phyloP scores from a whole-genome alignment of 345 rosid species.

The Salix dunnii region DNA sequence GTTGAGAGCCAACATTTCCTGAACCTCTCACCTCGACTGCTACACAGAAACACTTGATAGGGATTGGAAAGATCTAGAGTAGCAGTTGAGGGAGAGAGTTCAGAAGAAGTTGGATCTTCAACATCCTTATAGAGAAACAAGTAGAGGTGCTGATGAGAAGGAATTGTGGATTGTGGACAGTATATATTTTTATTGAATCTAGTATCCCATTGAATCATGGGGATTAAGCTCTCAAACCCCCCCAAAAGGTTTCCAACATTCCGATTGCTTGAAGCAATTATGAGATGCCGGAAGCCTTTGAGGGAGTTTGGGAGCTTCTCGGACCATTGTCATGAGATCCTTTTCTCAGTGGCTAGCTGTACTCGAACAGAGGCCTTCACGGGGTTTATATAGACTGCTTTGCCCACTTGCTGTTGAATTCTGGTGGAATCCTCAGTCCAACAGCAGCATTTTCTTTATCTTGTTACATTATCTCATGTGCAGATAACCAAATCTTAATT shows the following conservation, averaged over 20 bases:
- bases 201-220: neutral
- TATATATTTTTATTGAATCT: neutral
- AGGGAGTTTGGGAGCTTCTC: constrained; percentile 5
- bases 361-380: neutral
- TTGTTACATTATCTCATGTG: neutral
- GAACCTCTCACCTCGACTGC: constrained; percentile 21
- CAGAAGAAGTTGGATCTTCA: constrained; percentile 22
- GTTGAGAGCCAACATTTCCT: constrained; percentile 13
- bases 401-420: neutral
- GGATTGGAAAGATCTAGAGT: neutral
- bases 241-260: neutral
- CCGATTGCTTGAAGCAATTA: neutral
- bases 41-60: neutral
- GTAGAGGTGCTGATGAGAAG: neutral
- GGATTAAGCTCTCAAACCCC: neutral
- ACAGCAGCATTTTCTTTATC: neutral
- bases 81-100: constrained; percentile 53
- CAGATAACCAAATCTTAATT: neutral
- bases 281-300: constrained; percentile 1
- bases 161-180: neutral
- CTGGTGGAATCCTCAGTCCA: neutral
- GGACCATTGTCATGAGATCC: neutral
- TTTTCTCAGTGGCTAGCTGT: neutral
- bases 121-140: neutral
- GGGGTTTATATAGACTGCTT: neutral